Percentiles rank a stretch among this genome's conserved stretches.
These are phyloP conservation scores for Mycena amicta DNA, from an alignment of 768 basidiomycete species.

Conservation along the genomic window DNA sequence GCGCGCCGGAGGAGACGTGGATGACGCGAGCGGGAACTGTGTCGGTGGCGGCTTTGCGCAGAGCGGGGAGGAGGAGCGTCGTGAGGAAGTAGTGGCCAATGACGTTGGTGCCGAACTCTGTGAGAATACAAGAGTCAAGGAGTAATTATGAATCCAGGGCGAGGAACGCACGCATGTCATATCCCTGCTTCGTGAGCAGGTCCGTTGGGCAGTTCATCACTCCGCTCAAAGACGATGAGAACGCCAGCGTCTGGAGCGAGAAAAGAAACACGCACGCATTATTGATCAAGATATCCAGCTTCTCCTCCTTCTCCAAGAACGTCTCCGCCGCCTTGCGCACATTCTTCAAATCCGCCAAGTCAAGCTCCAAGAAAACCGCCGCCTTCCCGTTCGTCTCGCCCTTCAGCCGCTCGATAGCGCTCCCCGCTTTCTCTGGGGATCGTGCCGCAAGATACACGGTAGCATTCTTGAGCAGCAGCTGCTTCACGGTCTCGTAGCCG, in stretches of 20 bases:
- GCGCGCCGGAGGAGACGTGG: slow-evolving; percentile 21
- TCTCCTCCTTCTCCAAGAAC: slow-evolving; percentile 19
- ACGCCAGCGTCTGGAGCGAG: not conserved
- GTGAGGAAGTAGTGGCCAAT: slow-evolving; percentile 23
- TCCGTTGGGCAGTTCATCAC: slow-evolving; percentile 27
- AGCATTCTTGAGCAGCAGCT: slow-evolving; percentile 28
- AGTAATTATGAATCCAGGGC: not conserved
- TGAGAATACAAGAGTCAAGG: not conserved
- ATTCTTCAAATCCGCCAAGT: slow-evolving; percentile 20
- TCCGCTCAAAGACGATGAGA: slow-evolving; percentile 9
- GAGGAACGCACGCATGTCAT: slow-evolving; percentile 22
- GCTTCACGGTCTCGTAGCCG: slow-evolving; percentile 13
- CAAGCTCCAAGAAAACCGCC: slow-evolving; percentile 19
- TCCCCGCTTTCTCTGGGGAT: not conserved
- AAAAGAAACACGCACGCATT: slow-evolving; percentile 21
- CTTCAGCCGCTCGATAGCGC: not conserved
- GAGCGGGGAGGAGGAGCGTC: slow-evolving; percentile 25
- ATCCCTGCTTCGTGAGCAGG: slow-evolving; percentile 24
- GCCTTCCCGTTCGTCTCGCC: slow-evolving; percentile 3
- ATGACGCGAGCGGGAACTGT: slow-evolving; percentile 25
- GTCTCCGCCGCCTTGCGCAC: slow-evolving; percentile 19
- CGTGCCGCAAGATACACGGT: slow-evolving; percentile 37
- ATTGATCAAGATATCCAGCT: slow-evolving; percentile 26
- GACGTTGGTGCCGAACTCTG: slow-evolving; percentile 18
- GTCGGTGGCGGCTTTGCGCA: slow-evolving; percentile 9